phyloP scores from a whole-genome alignment of 371 early-diverging fungal genomes.

The Syncephalis plumigaleata region DNA sequence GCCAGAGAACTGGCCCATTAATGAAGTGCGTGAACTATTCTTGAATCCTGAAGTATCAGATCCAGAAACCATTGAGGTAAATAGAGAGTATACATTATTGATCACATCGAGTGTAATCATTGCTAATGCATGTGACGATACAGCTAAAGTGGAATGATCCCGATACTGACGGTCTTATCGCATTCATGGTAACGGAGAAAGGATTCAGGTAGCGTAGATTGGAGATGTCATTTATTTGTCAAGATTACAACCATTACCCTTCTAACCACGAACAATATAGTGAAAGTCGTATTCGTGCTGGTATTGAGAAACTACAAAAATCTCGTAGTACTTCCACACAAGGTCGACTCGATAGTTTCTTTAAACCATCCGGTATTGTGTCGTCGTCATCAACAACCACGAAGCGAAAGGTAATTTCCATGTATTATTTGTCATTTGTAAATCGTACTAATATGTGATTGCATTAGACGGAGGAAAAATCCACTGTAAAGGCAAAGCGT shows the following conservation, averaged over 20 bases:
- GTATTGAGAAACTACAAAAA: constrained; percentile 65
- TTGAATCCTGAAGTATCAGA: constrained; percentile 56
- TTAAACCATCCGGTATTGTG: constrained; percentile 22
- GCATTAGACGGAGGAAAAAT: too few species aligned
- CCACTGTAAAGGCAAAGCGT: too few species aligned
- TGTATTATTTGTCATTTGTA: not conserved
- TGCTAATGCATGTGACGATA: not conserved
- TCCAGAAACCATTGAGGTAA: constrained; percentile 37
- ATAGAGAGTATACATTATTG: constrained; percentile 7
- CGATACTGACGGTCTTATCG: constrained; percentile 75
- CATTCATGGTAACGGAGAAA: constrained; percentile 88
- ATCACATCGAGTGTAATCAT: not conserved
- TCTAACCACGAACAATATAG: constrained; percentile 15
- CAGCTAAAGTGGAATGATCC: constrained; percentile 78
- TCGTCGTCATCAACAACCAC: constrained; percentile 4
- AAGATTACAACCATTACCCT: not conserved
- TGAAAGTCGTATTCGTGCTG: constrained; percentile 83
- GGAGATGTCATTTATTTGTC: not conserved
- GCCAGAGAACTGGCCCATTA: constrained; percentile 82
- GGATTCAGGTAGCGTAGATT: constrained; percentile 64
- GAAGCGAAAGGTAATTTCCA: constrained; percentile 1
- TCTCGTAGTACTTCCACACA: constrained; percentile 60
- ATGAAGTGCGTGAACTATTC: constrained; percentile 88
- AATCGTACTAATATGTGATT: too few species aligned
- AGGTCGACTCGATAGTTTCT: constrained; percentile 83